phyloP scores from a whole-genome alignment of 441 rosid genomes.

The Brassica hybrid region DNA sequence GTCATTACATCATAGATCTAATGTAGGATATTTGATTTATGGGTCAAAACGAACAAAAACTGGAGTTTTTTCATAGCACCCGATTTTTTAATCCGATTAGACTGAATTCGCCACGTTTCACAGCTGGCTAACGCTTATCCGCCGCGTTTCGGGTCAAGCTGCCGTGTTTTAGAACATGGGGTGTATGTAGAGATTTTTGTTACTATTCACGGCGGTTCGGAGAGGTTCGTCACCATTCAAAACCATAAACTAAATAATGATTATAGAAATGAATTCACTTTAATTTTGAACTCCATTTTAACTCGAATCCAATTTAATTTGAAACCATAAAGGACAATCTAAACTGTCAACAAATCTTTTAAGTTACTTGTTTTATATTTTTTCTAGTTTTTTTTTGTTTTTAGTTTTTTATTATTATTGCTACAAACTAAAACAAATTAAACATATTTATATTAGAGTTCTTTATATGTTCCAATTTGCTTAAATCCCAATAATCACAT shows the following conservation, averaged over 20 bases:
- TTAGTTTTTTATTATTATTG: neutral
- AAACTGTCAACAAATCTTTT: neutral
- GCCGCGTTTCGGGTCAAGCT: neutral
- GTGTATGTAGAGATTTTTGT: no score
- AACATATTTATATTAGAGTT: neutral
- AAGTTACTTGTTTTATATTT: neutral
- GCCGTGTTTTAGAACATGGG: conserved; percentile 40
- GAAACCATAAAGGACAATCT: neutral
- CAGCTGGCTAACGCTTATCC: neutral
- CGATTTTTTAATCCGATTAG: neutral
- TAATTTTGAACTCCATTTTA: neutral
- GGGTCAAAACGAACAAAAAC: neutral
- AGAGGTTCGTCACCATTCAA: no score
- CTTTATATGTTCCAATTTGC: neutral
- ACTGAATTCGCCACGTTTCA: neutral
- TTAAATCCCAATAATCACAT: neutral
- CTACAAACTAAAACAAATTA: neutral
- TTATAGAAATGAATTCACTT: neutral
- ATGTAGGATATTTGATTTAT: neutral
- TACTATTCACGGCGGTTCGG: no score
- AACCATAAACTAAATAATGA: neutral
- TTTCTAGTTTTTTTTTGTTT: neutral
- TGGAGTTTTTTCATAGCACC: neutral
- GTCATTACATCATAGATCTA: neutral
- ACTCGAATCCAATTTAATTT: neutral